Evolutionary conservation across 2,329 filamentous ascomycete species (phyloP).

Genomic region (Ilyonectria mors-panacis): DNA sequence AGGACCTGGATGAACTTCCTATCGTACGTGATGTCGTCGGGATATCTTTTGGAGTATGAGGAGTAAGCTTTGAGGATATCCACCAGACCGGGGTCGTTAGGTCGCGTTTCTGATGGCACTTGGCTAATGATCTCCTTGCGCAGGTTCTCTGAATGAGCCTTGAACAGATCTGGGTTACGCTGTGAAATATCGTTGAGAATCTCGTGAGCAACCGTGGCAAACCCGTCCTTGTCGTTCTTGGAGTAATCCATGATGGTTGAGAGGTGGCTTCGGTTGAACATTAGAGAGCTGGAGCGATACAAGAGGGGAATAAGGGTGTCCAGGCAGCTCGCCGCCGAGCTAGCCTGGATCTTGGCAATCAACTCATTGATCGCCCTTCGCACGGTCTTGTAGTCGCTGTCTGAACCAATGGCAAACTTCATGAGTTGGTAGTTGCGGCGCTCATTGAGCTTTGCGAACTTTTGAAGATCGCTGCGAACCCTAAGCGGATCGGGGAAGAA

Average conservation of each 20-base stretch:
- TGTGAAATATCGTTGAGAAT: conserved; percentile 93
- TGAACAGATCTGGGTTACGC: conserved; percentile 90
- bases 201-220: conserved; percentile 87
- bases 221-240: conserved; percentile 83
- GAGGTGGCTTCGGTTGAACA: conserved; percentile 96
- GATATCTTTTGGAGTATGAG: conserved; percentile 89
- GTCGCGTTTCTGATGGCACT: conserved; percentile 77
- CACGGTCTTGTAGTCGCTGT: conserved; percentile 93
- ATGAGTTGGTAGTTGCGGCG: conserved; percentile 91
- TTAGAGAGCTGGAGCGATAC: conserved; percentile 85
- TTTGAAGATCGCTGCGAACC: conserved; percentile 84
- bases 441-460: conserved; percentile 92
- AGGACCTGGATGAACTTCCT: conserved; percentile 86
- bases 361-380: conserved; percentile 92
- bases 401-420: conserved; percentile 85
- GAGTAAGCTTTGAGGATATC: conserved; percentile 95
- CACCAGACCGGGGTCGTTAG: conserved; percentile 82
- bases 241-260: conserved; percentile 91
- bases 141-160: conserved; percentile 91
- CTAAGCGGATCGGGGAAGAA: conserved; percentile 83
- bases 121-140: conserved; percentile 88
- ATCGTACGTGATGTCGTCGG: conserved; percentile 85
- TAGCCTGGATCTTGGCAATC: conserved; percentile 82
- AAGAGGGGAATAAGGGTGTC: conserved; percentile 87
- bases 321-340: conserved; percentile 74